A percentile compares a stretch with the other conserved stretches of the same genome.
Conservation (phyloP, 257 asterid genomes). For the Solanum appendiculatum region DNA sequence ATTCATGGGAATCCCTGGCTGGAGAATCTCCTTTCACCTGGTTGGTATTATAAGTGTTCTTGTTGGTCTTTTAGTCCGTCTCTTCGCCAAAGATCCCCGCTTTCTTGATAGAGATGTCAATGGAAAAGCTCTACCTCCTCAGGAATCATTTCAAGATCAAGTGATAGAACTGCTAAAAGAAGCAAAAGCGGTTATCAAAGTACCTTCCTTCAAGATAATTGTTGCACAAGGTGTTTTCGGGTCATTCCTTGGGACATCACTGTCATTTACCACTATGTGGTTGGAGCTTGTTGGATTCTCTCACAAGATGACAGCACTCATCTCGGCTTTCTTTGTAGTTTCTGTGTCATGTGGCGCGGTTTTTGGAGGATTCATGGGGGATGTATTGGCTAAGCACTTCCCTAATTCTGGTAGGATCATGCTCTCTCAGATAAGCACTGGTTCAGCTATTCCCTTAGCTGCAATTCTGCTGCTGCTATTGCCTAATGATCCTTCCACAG, state of each 20-base stretch:
- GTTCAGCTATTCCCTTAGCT: conserved; percentile 71
- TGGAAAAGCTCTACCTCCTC: conserved; percentile 13
- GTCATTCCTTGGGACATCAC: neutral
- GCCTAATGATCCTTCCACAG: conserved; percentile 52
- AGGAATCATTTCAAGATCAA: neutral
- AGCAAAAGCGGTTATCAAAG: conserved; percentile 42
- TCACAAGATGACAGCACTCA: conserved; percentile 48
- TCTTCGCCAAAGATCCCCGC: conserved; percentile 62
- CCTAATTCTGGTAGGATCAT: conserved; percentile 76
- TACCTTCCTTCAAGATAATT: conserved; percentile 1
- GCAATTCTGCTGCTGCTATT: conserved; percentile 57
- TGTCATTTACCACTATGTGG: conserved; percentile 1
- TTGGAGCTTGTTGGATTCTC: conserved; percentile 17
- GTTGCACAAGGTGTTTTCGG: conserved; percentile 5
- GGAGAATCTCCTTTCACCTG: conserved; percentile 76
- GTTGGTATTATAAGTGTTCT: conserved; percentile 57
- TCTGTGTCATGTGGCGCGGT: conserved; percentile 58
- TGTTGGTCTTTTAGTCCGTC: conserved; percentile 48
- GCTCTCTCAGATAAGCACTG: conserved; percentile 75
- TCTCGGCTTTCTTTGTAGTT: conserved; percentile 44
- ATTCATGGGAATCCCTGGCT: conserved; percentile 67
- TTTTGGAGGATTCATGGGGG: conserved; percentile 81
- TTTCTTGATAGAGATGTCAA: conserved; percentile 21
- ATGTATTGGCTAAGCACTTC: conserved; percentile 36
- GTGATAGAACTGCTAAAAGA: conserved; percentile 18